Evolutionary conservation across 169 alveolate species (phyloP), one percentile per base, ranked within the genome.

Genomic region (Plasmodium vinckei): DNA sequence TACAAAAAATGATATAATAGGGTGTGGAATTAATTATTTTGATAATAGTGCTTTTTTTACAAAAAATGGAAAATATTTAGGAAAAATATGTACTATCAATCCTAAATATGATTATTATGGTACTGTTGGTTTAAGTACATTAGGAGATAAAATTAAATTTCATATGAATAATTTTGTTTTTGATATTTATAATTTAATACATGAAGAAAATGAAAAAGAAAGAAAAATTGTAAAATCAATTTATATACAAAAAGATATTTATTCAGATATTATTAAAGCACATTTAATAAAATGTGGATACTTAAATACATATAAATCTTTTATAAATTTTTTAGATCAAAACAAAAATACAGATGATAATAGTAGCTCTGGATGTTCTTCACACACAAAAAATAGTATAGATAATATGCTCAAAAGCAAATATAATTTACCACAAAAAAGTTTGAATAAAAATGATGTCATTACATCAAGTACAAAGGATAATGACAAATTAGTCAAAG

Each of bases 1-100:
- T 68, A 92, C 94, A 15, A 60, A 75, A 56, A 88, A 93, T 77
- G 97, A 95, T 63, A 92, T 92, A n/a, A 71, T 95, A 12, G 97
- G 97, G 6, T 93, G 96, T 57, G 97, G 97, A 17, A 93, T 95
- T 21, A 92, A 94, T 56, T 89, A 95, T 72, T 25, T 65, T 64
- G 87, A 93, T 27, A 93, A 88, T 39, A 73, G 92, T 44, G 92
- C 94, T 15, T 95, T 95, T 87, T 95, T 92, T 79, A 95, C 97
- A 10, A 87, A 87, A 47, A 95, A 95, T 75, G 97, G 97, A 9
- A 77, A 70, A 46, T 92, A 64, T 61, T 72, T 92, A 56, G 97
- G 97, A 21, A 72, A 70, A 39, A 92, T 73, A 17, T 87, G 89
- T 5, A 87, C 25, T 42, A 71, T 82, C 15, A 82, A 82, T 25